A percentile compares a stretch with the other conserved stretches of the same genome.
Conservation (phyloP, 140 eudicot species). For the Anethum foeniculum region DNA sequence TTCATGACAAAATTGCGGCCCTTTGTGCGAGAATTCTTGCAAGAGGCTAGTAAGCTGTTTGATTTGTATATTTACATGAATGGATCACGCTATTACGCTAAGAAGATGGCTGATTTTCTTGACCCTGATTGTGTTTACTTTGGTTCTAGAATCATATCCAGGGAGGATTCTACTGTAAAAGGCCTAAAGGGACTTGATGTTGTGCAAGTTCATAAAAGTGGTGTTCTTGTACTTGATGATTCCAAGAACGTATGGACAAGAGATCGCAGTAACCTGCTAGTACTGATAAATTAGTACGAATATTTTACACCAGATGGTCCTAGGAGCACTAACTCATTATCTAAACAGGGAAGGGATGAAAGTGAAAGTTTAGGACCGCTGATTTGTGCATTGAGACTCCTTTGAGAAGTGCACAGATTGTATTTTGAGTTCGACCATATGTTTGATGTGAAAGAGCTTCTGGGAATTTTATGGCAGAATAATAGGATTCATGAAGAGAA, state of each 20-base stretch:
- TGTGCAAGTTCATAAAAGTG: constrained; percentile 63
- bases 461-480: too few relatives aligned
- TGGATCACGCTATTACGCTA: background rate
- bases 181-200: constrained; percentile 82
- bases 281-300: background rate
- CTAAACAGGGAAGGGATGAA: background rate
- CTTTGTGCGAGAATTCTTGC: background rate
- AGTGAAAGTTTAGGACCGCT: background rate
- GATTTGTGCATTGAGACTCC: background rate
- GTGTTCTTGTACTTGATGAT: constrained; percentile 76
- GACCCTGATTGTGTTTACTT: constrained; percentile 37
- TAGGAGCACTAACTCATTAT: background rate
- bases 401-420: background rate
- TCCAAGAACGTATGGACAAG: constrained; percentile 46
- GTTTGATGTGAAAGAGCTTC: background rate
- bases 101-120: constrained; percentile 19
- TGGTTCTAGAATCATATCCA: background rate
- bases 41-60: background rate
- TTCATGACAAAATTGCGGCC: background rate
- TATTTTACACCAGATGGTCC: background rate
- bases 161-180: background rate
- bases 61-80: background rate
- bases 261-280: background rate
- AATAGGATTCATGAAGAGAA: background rate
- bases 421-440: background rate